Evolutionary conservation across 805 yeast genomes (phyloP).

Genomic region (Wickerhamiella australiensis): DNA sequence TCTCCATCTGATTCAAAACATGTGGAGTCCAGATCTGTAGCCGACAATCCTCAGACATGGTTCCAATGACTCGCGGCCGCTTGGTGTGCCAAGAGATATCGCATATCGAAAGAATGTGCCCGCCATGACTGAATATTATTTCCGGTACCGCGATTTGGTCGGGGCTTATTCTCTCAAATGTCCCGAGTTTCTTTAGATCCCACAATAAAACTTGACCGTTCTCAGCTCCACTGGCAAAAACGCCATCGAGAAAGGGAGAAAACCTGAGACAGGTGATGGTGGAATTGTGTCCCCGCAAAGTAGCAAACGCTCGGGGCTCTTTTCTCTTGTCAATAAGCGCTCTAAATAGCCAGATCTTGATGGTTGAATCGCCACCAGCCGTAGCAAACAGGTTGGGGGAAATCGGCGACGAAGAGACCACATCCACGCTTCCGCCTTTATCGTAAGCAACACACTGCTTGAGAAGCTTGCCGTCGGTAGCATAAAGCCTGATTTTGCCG

Average conservation of each 20-base stretch:
- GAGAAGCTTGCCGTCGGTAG: not conserved
- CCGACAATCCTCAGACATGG: not conserved
- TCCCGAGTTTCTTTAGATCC: not conserved
- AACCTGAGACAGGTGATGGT: not conserved
- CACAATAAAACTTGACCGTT: not conserved
- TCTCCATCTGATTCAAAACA: not conserved
- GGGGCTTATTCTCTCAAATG: not conserved
- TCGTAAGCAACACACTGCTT: not conserved
- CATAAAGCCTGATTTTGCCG: not conserved
- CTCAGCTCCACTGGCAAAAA: not conserved
- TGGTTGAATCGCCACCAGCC: not conserved
- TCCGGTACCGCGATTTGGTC: not conserved
- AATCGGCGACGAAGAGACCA: not conserved
- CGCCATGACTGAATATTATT: not conserved
- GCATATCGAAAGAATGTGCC: not conserved
- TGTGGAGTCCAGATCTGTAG: not conserved
- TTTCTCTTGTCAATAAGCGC: not conserved
- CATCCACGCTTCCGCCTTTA: not conserved
- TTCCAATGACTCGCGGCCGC: not conserved
- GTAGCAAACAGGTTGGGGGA: not conserved
- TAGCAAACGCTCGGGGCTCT: not conserved
- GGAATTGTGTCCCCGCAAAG: not conserved
- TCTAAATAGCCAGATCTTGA: not conserved
- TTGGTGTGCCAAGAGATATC: slow-evolving; percentile 3
- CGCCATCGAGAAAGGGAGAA: not conserved